phyloP scores from a whole-genome alignment of 73 alveolate genomes.

The Urostyla sp. region DNA sequence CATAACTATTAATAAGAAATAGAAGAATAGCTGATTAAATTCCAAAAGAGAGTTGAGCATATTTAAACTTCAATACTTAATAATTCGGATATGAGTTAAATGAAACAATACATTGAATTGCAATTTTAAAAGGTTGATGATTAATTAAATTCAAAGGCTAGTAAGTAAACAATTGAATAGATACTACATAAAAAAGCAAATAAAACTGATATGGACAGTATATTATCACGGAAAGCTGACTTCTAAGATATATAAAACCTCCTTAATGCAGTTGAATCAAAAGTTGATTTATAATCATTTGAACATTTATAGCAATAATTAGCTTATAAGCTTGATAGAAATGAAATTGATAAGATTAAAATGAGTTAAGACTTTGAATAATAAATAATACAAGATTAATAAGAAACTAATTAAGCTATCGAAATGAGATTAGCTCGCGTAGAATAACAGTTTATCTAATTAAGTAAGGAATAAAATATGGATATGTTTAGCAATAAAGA shows the following conservation, averaged over 20 bases:
- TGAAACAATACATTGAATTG: not conserved
- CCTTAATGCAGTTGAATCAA: slow-evolving; percentile 47
- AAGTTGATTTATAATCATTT: slow-evolving; percentile 45
- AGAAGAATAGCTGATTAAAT: slow-evolving; percentile 15
- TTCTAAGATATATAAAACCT: slow-evolving; percentile 57
- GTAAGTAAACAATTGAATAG: slow-evolving; percentile 67
- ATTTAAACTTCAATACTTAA: no score
- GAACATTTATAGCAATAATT: slow-evolving; percentile 36
- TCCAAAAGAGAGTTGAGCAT: no score
- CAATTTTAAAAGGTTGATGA: slow-evolving; percentile 55
- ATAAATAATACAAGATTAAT: not conserved
- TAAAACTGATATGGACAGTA: slow-evolving; percentile 62
- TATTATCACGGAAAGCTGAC: slow-evolving; percentile 71
- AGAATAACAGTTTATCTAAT: slow-evolving; percentile 15
- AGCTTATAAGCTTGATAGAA: slow-evolving; percentile 66
- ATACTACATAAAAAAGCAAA: slow-evolving; percentile 71
- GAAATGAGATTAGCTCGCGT: slow-evolving; percentile 32
- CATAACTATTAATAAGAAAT: not conserved
- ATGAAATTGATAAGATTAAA: slow-evolving; percentile 28
- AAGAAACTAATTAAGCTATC: slow-evolving; percentile 16
- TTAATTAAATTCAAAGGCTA: slow-evolving; percentile 58
- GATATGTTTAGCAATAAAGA: slow-evolving; percentile 19
- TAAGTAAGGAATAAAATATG: not conserved
- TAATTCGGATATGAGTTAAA: no score
- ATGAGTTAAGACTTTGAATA: not conserved